These are phyloP conservation scores for Rubroboletus satanas DNA, from an alignment of 768 basidiomycete species.

Conservation along the genomic window DNA sequence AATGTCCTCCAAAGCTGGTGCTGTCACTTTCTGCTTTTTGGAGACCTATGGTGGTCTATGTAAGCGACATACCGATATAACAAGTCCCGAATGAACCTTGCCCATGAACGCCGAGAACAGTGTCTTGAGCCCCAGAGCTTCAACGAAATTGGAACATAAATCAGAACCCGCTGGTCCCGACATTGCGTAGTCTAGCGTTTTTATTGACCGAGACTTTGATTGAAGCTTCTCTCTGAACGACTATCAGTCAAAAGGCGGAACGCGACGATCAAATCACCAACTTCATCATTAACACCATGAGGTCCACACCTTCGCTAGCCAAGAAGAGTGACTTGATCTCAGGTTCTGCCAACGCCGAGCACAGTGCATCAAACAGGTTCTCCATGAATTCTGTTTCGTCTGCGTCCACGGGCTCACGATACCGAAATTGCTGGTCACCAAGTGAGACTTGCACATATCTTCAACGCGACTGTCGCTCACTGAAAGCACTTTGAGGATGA, in stretches of 20 bases:
- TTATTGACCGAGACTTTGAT: conserved; percentile 80
- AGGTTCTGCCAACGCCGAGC: conserved; percentile 78
- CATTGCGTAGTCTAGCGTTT: conserved; percentile 87
- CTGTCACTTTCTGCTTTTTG: conserved; percentile 62
- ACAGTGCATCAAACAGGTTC: conserved; percentile 87
- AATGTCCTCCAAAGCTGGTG: conserved; percentile 71
- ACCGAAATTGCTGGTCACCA: conserved; percentile 71
- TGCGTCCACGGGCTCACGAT: conserved; percentile 74
- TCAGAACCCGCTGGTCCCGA: conserved; percentile 66
- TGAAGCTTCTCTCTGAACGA: conserved; percentile 71
- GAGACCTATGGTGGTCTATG: conserved; percentile 31
- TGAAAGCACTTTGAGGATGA: conserved; percentile 68
- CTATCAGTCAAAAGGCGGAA: neutral
- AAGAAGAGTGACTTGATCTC: conserved; percentile 78
- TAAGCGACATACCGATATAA: conserved; percentile 7
- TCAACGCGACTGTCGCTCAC: conserved; percentile 45
- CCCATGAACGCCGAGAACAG: conserved; percentile 93
- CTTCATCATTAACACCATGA: conserved; percentile 99
- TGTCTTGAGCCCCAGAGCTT: conserved; percentile 82
- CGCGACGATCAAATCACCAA: conserved; percentile 34
- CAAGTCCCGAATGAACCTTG: conserved; percentile 53
- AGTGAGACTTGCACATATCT: conserved; percentile 11
- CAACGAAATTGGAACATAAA: conserved; percentile 82
- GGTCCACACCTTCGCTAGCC: conserved; percentile 89
- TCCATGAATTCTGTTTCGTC: conserved; percentile 99